A percentile compares a stretch with the other conserved stretches of the same genome.
These are phyloP conservation scores for Aureobasidium sp. DNA, from an alignment of 2,329 filamentous ascomycete species.

Conservation along the genomic window DNA sequence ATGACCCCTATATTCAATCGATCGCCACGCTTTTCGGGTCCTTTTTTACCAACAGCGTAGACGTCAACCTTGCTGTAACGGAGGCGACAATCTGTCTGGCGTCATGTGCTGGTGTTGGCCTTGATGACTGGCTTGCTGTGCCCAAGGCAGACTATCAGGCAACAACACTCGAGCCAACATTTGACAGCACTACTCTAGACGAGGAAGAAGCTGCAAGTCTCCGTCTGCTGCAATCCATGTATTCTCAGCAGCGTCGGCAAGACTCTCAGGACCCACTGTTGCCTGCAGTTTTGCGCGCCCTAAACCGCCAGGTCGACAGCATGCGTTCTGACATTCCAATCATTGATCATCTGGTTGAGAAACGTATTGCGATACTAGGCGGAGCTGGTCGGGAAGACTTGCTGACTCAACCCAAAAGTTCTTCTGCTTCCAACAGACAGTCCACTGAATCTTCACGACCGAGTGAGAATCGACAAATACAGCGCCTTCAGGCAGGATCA, in stretches of 20 bases:
- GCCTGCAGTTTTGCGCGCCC: slow-evolving; percentile 32
- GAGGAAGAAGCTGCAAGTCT: slow-evolving; percentile 26
- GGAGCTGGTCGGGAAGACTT: slow-evolving; percentile 14
- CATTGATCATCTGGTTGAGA: slow-evolving; percentile 39
- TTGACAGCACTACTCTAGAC: slow-evolving; percentile 30
- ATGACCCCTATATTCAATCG: slow-evolving; percentile 47
- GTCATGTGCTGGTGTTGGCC: slow-evolving; percentile 71
- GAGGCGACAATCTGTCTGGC: slow-evolving; percentile 74
- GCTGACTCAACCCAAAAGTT: slow-evolving; percentile 5
- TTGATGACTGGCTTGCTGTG: slow-evolving; percentile 85
- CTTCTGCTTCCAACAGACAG: not conserved
- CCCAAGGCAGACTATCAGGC: slow-evolving; percentile 28
- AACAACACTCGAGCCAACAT: slow-evolving; percentile 20
- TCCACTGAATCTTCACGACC: not conserved
- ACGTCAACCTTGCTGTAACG: slow-evolving; percentile 82
- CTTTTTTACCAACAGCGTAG: slow-evolving; percentile 84
- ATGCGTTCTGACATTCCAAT: slow-evolving; percentile 37
- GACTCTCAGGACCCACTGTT: slow-evolving; percentile 29
- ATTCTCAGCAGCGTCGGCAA: slow-evolving; percentile 29
- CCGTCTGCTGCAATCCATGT: slow-evolving; percentile 23
- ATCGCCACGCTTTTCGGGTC: slow-evolving; percentile 55
- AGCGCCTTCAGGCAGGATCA: slow-evolving; percentile 1
- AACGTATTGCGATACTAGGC: slow-evolving; percentile 40
- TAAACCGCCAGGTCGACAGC: slow-evolving; percentile 34
- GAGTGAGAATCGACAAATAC: not conserved